Percentiles rank a stretch among this genome's conserved stretches.
Evolutionary conservation across 2,329 filamentous ascomycete species (phyloP).

Genomic region (Talaromyces amestolkiae): DNA sequence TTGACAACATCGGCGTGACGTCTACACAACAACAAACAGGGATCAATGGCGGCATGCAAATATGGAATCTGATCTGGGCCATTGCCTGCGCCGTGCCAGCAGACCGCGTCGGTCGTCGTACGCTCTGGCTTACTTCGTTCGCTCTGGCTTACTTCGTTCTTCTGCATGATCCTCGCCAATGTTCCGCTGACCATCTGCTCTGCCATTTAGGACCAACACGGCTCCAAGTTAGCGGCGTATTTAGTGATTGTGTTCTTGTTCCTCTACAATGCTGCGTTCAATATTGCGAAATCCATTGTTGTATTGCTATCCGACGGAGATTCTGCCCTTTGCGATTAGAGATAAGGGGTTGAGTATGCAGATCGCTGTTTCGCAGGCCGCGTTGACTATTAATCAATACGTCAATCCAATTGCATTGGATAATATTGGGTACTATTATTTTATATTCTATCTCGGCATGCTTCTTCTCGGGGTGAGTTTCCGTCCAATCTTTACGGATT

Average conservation of each 20-base stretch:
- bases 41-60: not conserved
- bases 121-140: too few relatives aligned
- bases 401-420: slow-evolving; percentile 43
- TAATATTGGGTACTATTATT: slow-evolving; percentile 52
- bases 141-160: not conserved
- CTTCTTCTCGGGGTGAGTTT: not conserved
- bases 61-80: not conserved
- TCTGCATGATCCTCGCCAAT: slow-evolving; percentile 1
- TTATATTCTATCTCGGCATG: slow-evolving; percentile 36
- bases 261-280: not conserved
- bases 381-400: slow-evolving; percentile 48
- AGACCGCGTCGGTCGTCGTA: not conserved
- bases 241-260: not conserved
- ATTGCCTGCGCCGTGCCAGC: not conserved
- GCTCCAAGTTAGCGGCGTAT: not conserved
- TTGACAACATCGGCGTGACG: slow-evolving; percentile 9
- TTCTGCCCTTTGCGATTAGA: slow-evolving; percentile 52
- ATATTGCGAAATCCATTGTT: slow-evolving; percentile 47
- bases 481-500: not conserved
- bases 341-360: slow-evolving; percentile 54
- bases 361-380: slow-evolving; percentile 44
- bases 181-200: not conserved
- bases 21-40: not conserved
- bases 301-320: slow-evolving; percentile 51
- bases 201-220: not conserved